A percentile compares a stretch with the other conserved stretches of the same genome.
Conservation (phyloP, 2,329 filamentous ascomycete species). For the Xylaria sp. region DNA sequence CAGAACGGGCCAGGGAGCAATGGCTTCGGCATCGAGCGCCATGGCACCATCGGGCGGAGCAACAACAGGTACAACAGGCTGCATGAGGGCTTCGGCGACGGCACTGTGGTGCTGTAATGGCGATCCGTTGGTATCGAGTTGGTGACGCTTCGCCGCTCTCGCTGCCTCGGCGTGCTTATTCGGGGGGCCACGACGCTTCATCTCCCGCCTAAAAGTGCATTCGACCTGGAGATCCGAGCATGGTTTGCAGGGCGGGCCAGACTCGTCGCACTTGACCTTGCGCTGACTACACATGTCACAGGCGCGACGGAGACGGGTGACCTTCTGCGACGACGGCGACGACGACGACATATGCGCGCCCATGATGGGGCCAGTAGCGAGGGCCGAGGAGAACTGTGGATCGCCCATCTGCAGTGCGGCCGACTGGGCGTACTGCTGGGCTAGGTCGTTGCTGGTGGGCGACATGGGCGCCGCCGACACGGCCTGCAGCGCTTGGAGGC, state of each 20-base stretch:
- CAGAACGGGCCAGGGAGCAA: conserved; percentile 75
- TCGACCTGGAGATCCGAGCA: conserved; percentile 67
- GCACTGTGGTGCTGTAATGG: conserved; percentile 60
- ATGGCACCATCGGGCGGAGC: conserved; percentile 52
- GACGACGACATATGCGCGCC: conserved; percentile 17
- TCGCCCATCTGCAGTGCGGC: conserved; percentile 49
- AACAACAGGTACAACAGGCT: conserved; percentile 51
- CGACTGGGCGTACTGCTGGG: conserved; percentile 51
- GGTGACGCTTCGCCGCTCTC: conserved; percentile 62
- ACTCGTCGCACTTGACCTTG: conserved; percentile 71
- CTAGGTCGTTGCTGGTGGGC: conserved; percentile 40
- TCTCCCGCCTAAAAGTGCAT: conserved; percentile 67
- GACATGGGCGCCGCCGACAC: conserved; percentile 43
- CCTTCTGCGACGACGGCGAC: conserved; percentile 52
- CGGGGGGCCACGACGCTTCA: conserved; percentile 68
- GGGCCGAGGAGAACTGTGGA: conserved; percentile 39
- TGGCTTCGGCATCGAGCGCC: conserved; percentile 72
- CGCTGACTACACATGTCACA: conserved; percentile 72
- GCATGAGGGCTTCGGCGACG: conserved; percentile 62
- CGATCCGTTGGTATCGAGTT: conserved; percentile 52
- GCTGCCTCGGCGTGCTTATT: conserved; percentile 69
- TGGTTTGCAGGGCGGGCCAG: conserved; percentile 65
- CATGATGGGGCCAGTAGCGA: conserved; percentile 23
- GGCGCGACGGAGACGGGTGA: conserved; percentile 67
- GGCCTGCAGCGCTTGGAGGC: conserved; percentile 47